A percentile compares a stretch with the other conserved stretches of the same genome.
Evolutionary conservation across 2,329 filamentous ascomycete species (phyloP).

Genomic region (Ceratocystis harringtonii): DNA sequence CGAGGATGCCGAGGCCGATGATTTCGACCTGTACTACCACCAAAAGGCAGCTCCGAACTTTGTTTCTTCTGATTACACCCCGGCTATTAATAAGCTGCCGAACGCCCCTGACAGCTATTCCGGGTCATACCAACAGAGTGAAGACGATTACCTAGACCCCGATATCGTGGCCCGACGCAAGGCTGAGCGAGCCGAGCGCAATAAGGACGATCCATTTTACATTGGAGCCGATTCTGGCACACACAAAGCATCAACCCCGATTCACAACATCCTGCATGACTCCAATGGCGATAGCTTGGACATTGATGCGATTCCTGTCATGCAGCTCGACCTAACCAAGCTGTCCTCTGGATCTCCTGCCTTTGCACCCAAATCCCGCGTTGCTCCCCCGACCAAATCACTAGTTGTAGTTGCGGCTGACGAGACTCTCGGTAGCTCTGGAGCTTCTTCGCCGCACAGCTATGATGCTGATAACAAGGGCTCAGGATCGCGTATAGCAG

Average conservation of each 20-base stretch:
- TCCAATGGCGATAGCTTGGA: conserved; percentile 69
- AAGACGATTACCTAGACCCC: conserved; percentile 54
- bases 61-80: conserved; percentile 33
- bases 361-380: conserved; percentile 30
- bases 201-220: conserved; percentile 92
- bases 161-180: conserved; percentile 61
- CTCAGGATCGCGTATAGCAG: conserved; percentile 23
- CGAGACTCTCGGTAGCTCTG: conserved; percentile 49
- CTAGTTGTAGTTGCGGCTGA: conserved; percentile 56
- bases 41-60: conserved; percentile 37
- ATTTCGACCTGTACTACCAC: conserved; percentile 54
- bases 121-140: conserved; percentile 42
- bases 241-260: conserved; percentile 54
- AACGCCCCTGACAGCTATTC: conserved; percentile 30
- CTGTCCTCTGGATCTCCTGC: conserved; percentile 23
- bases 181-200: conserved; percentile 63
- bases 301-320: conserved; percentile 88
- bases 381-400: conserved; percentile 24
- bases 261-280: conserved; percentile 59
- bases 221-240: conserved; percentile 42
- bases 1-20: conserved; percentile 42
- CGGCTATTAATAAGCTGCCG: conserved; percentile 39
- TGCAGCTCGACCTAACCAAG: conserved; percentile 68
- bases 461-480: conserved; percentile 40
- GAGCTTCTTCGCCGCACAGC: conserved; percentile 32